Base-by-base conservation (phyloP, 345 rosid genomes). In the Melaleuca quinquenervia region DNA sequence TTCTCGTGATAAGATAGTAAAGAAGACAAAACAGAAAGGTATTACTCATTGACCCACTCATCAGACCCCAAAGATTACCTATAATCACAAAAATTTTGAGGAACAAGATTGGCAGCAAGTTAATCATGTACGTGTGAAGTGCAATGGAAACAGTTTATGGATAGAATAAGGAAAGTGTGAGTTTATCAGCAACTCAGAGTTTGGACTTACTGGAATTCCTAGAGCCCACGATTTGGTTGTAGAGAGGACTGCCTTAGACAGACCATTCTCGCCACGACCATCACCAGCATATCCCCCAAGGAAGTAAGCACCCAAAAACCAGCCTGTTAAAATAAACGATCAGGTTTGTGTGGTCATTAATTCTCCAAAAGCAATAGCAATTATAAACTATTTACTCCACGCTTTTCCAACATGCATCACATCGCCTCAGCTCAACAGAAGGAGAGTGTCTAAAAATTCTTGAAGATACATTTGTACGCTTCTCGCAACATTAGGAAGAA, bases 281-380 rank as follows among this genome's bases (percentile, higher is more conserved):
- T 97, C 98, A 82, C 93, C 98, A 3, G 90, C 92, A 88, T 94
- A 96, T 8, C 96, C 98, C 22, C 98, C 99, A 60, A 97, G 92
- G 92, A 97, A 96, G 91, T 96, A 96, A 49, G 98, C 98, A 87
- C 98, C 92, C 87, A 97, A 88, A 88, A 95, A 95, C 99, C 98
- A 97, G 85, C 99, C 98, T 96, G 84, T 85, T 52, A 83, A 87
- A 49, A 80, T 86, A 70, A 26, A 36, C 44, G 41, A 51, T 85
- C 53, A n/a, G 85, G 41, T 58, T 84, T 41, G 18, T 70, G 22
- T 20, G 48, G 48, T 70, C 24, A 32, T 36, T 70, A 36, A 32
- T 36, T 70, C 78, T 70, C 48, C 12, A 32, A 70, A 64, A 36
- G 78, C 78, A 70, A 48, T 32, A 48, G 80, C 48, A 36, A 36